A percentile compares a stretch with the other conserved stretches of the same genome.
Evolutionary conservation across 2,329 filamentous ascomycete species (phyloP).

Genomic region (Dothideomycetes sp.): DNA sequence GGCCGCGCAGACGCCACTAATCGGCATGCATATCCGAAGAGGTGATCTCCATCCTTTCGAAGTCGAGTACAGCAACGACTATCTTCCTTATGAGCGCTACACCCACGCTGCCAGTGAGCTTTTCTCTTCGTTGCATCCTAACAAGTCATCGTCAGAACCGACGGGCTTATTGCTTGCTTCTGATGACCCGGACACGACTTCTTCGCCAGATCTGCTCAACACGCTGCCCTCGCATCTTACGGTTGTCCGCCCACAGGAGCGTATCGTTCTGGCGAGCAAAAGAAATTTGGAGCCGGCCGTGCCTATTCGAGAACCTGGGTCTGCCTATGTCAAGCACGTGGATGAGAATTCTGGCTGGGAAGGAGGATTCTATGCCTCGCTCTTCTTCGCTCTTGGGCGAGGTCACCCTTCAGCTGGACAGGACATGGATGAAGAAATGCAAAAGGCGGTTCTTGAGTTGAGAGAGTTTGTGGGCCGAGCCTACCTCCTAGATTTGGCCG

Average conservation of each 20-base stretch:
- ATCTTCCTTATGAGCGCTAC: constrained; percentile 66
- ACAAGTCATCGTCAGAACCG: constrained; percentile 9
- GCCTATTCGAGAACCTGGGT: constrained; percentile 31
- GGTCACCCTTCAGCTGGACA: constrained; percentile 19
- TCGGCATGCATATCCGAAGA: constrained; percentile 71
- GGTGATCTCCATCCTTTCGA: constrained; percentile 72
- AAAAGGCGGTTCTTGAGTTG: constrained; percentile 49
- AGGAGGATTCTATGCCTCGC: constrained; percentile 71
- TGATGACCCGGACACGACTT: constrained; percentile 70
- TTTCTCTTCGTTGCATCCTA: not conserved
- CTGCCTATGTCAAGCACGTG: constrained; percentile 55
- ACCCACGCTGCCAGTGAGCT: constrained; percentile 45
- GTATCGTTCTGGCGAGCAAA: constrained; percentile 66
- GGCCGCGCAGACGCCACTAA: constrained; percentile 42
- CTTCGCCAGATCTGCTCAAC: constrained; percentile 52
- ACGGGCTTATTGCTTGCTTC: constrained; percentile 58
- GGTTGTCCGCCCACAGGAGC: constrained; percentile 56
- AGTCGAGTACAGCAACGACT: constrained; percentile 69
- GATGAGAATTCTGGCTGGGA: constrained; percentile 79
- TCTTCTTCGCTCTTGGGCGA: constrained; percentile 69
- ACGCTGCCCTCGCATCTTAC: constrained; percentile 21
- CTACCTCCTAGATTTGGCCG: constrained; percentile 71
- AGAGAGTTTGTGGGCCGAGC: constrained; percentile 69
- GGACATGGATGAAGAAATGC: constrained; percentile 19
- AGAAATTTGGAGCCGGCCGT: constrained; percentile 29